These are phyloP conservation scores for Erysimum cheiri DNA, from an alignment of 441 rosid species.

Conservation along the genomic window DNA sequence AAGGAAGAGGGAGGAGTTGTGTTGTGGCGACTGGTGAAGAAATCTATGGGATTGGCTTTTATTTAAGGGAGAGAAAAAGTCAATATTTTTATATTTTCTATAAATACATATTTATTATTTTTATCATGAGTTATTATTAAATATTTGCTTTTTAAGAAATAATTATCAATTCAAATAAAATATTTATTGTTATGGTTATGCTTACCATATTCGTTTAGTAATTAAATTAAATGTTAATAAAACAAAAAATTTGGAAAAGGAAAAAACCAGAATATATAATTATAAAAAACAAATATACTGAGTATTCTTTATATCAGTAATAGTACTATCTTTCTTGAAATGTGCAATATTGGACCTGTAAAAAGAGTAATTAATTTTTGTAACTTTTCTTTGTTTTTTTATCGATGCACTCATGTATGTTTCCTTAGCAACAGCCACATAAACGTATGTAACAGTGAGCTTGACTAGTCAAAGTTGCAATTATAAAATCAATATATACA, in stretches of 20 bases:
- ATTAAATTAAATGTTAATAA: not conserved
- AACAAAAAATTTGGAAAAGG: not conserved
- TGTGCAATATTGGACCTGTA: conserved; percentile 12
- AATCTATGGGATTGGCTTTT: conserved; percentile 43
- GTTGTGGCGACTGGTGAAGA: conserved; percentile 48
- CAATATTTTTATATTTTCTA: conserved; percentile 21
- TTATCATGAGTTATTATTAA: not conserved
- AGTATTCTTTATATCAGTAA: too few species aligned
- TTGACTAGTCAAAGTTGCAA: conserved; percentile 42
- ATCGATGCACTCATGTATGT: conserved; percentile 34
- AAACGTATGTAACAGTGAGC: conserved; percentile 26
- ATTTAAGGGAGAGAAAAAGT: conserved; percentile 46
- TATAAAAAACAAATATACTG: not conserved
- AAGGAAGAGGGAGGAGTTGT: conserved; percentile 31
- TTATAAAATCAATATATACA: conserved; percentile 5
- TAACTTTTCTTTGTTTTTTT: conserved; percentile 17
- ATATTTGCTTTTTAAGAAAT: not conserved
- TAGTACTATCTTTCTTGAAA: conserved; percentile 22
- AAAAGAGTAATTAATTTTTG: not conserved
- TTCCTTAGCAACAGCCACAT: conserved; percentile 31
- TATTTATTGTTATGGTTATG: conserved; percentile 8
- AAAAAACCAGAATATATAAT: not conserved
- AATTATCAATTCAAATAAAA: not conserved
- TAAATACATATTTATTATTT: conserved; percentile 23
- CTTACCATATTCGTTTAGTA: conserved; percentile 11